Evolutionary conservation across 1,284 basidiomycete species (phyloP).

Genomic region (Apiotrichum montevideense): DNA sequence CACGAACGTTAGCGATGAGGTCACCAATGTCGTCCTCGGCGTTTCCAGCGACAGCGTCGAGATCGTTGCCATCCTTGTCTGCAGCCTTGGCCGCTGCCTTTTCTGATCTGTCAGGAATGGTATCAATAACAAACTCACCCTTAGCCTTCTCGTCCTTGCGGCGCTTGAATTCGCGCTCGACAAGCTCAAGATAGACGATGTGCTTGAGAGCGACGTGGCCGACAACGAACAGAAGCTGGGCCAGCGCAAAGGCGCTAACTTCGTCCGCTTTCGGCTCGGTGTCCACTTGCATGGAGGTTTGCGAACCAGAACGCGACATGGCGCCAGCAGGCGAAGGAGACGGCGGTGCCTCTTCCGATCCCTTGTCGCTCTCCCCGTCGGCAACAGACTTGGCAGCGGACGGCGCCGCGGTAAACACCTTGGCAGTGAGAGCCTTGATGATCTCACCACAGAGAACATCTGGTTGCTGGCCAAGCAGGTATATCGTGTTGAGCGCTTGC

Average conservation of each 20-base stretch:
- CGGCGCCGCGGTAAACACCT: constrained; percentile 55
- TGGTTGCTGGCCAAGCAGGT: constrained; percentile 87
- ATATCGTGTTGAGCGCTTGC: constrained; percentile 93
- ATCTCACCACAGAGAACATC: constrained; percentile 76
- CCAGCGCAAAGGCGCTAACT: constrained; percentile 76
- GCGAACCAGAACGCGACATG: constrained; percentile 15
- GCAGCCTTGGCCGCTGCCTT: constrained; percentile 43
- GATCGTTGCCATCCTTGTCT: constrained; percentile 72
- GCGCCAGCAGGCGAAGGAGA: constrained; percentile 1
- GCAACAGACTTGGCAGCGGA: neutral
- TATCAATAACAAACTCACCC: constrained; percentile 50
- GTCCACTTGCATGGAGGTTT: constrained; percentile 12
- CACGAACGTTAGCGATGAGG: constrained; percentile 71
- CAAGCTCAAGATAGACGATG: constrained; percentile 89
- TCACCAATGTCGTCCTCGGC: constrained; percentile 98
- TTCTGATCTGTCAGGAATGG: constrained; percentile 39
- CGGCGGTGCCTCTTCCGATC: neutral
- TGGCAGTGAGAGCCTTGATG: constrained; percentile 70
- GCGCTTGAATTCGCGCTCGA: constrained; percentile 95
- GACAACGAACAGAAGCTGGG: constrained; percentile 86
- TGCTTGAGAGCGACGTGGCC: constrained; percentile 97
- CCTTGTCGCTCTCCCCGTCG: constrained; percentile 16
- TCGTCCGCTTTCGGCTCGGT: constrained; percentile 47
- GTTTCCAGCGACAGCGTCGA: constrained; percentile 95
- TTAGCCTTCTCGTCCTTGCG: constrained; percentile 83